Base-by-base conservation (phyloP, 2,329 filamentous ascomycete species). In the Fusarium nelsonii region DNA sequence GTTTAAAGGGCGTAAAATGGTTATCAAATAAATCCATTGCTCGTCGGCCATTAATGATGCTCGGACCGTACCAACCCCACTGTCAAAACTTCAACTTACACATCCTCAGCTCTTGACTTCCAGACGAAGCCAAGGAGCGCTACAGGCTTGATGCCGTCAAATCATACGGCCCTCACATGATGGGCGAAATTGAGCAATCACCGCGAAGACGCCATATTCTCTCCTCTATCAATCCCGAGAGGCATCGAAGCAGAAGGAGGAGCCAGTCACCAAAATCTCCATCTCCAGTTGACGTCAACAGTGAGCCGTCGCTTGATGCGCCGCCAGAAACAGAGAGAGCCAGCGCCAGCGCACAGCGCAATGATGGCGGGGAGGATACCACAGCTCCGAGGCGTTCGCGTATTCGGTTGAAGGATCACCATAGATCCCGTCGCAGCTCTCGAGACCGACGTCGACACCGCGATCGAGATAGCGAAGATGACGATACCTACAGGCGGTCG, bases 151-250 rank as follows among this genome's bases (percentile, higher is more conserved):
- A 71, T 66, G 65, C 44, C 28, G 23, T 51, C 54, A 16, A 59
- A 48, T 48, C 50, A 33, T 49, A 78, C 77, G 70, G 71, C 59
- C 55, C 50, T 59, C 58, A 52, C 73, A 68, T 70, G 63, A 82
- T 81, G 80, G 76, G 73, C 58, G 74, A 74, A 62, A 59, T 65
- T 41, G 65, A 69, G 14, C 60, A 77, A 49, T 82, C 81, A 28
- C 78, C 81, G 32, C 78, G 76, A 68, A 76, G 84, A 73, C 81
- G 83, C n/a, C 83, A 82, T 44, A 84, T 85, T 20, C 77, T 86
- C 18, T 82, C 82, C 8, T 85, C 84, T 8, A 83, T 84, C 70
- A 84, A 85, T 64, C 81, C 64, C 1, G 65, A 69, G 15, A 18
- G 45, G 4, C 54, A 54, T 37, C 46, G 40, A 41, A 58, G 50